phyloP scores from a whole-genome alignment of 768 basidiomycete species.

The Crucibulum laeve region DNA sequence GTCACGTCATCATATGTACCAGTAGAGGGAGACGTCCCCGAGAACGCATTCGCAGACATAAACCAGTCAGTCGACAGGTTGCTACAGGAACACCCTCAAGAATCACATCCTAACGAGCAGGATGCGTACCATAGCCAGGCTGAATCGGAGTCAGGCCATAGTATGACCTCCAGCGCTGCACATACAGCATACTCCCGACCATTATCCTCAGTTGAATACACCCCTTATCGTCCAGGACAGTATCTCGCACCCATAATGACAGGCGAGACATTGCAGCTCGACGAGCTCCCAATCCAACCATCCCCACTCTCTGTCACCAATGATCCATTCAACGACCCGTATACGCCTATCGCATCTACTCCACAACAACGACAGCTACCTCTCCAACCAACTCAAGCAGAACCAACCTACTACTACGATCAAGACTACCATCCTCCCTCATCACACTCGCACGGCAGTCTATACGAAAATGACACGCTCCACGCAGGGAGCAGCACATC shows the following conservation, averaged over 20 bases:
- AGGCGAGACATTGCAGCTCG: slow-evolving; percentile 58
- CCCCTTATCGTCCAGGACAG: slow-evolving; percentile 59
- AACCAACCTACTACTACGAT: slow-evolving; percentile 27
- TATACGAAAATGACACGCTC: slow-evolving; percentile 25
- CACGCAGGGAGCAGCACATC: slow-evolving; percentile 31
- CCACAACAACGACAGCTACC: background rate
- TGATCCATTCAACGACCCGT: slow-evolving; percentile 25
- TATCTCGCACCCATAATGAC: slow-evolving; percentile 58
- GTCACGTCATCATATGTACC: slow-evolving; percentile 6
- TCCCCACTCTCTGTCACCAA: slow-evolving; percentile 8
- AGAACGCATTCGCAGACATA: slow-evolving; percentile 7
- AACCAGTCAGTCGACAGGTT: slow-evolving; percentile 15
- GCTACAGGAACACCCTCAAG: slow-evolving; percentile 9
- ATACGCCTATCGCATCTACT: slow-evolving; percentile 12
- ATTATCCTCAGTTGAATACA: slow-evolving; percentile 21
- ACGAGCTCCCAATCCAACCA: slow-evolving; percentile 18
- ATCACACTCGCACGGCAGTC: slow-evolving; percentile 24
- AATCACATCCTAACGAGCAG: slow-evolving; percentile 4
- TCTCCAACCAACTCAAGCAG: slow-evolving; percentile 13
- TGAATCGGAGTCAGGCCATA: background rate
- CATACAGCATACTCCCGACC: slow-evolving; percentile 7
- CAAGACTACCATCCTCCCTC: slow-evolving; percentile 30
- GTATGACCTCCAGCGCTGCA: slow-evolving; percentile 7
- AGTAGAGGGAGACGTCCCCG: background rate
- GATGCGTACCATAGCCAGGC: background rate